Evolutionary conservation across 208 protist genomes (phyloP), one percentile per base, ranked within the genome.

Genomic region (Naegleria fowleri): DNA sequence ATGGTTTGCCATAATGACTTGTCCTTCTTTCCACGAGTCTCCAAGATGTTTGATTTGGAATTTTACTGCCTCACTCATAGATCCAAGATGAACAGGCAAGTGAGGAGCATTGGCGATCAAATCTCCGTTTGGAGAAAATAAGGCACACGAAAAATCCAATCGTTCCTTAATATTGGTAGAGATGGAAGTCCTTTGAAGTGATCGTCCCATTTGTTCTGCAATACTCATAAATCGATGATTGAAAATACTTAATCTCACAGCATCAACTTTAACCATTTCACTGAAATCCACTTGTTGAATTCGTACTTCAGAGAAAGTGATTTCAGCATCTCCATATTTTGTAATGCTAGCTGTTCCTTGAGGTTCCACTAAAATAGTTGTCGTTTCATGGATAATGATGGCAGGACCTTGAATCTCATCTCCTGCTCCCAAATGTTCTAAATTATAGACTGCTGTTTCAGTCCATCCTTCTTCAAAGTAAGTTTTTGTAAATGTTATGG

Each of bases 81-180:
- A 94, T 11, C 98, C 97, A 0, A 99, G 93, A 93, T 99, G 98
- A 9, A 99, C 97, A 0, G 98, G 98, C 40, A 99, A 94, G 93
- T 98, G 97, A 16, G 98, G 97, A 39, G 98, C 98, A 93, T 99
- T 99, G 19, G 97, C 97, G 43, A 98, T 97, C 5, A 99, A 94
- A 76, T 96, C 96, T 83, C 97, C 98, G 88, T 97, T 93, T 7
- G 97, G 94, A 88, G 96, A 93, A 92, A 97, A 98, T 91, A 97
- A 93, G 91, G 95, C 94, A 93, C 96, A 96, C 91, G 94, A 96
- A 92, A 97, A 97, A 94, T 97, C 96, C 5, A 98, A 93, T 51
- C 96, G 92, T 93, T 98, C 97, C 90, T 99, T 99, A 93, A 99
- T 99, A 92, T 99, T 99, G 67, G 97, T 98, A 0, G 96, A 98